A percentile compares a stretch with the other conserved stretches of the same genome.
These are phyloP conservation scores for Ensete ventricosum DNA, from an alignment of 176 grass and related monocot genomes.

Conservation along the genomic window DNA sequence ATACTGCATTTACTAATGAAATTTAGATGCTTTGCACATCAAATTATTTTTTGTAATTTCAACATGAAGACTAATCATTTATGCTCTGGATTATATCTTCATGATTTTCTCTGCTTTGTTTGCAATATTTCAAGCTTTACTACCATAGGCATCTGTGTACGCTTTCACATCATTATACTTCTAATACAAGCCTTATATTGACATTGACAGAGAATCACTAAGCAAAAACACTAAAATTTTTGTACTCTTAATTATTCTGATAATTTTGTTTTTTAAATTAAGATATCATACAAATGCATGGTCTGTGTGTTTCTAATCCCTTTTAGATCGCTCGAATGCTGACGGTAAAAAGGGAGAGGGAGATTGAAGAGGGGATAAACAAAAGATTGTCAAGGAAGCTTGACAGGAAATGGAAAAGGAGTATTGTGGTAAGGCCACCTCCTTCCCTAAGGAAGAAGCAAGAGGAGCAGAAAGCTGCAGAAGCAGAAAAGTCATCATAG, in stretches of 20 bases:
- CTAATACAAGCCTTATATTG: neutral
- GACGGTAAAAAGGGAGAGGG: conserved; percentile 92
- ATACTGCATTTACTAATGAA: neutral
- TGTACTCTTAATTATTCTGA: no score
- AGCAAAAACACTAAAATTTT: neutral
- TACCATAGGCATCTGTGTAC: neutral
- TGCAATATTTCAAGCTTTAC: neutral
- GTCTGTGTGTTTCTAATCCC: conserved; percentile 7
- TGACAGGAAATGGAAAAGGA: conserved; percentile 95
- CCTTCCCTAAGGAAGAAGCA: conserved; percentile 78
- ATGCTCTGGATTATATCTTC: no score
- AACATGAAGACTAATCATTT: no score
- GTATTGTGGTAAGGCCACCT: conserved; percentile 75
- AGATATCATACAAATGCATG: no score
- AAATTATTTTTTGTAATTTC: neutral
- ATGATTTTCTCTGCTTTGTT: no score
- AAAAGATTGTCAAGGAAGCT: conserved; percentile 93
- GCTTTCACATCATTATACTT: neutral
- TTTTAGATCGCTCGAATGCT: conserved; percentile 83
- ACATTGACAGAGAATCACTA: neutral
- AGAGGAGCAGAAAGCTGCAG: conserved; percentile 47
- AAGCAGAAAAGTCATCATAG: conserved; percentile 35
- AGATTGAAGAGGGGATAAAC: conserved; percentile 83
- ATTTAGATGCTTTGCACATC: neutral
- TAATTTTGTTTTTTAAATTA: no score